Evolutionary conservation across 2,329 filamentous ascomycete species (phyloP).

Genomic region (Monilinia polystroma): DNA sequence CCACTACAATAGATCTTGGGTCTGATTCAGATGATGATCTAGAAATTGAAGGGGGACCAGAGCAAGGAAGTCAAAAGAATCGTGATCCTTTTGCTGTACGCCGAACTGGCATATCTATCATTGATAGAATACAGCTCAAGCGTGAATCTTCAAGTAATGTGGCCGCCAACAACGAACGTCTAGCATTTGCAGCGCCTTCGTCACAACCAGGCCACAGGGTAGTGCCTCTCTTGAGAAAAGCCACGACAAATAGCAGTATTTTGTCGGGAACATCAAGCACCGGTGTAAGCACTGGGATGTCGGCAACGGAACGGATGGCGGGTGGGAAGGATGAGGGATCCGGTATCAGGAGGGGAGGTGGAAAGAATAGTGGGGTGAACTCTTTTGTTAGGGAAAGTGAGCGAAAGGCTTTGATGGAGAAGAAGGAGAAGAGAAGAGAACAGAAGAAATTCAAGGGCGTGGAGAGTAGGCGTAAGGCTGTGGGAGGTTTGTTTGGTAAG

Average conservation of each 20-base stretch:
- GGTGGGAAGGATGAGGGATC: conserved; percentile 48
- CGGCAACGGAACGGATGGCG: conserved; percentile 37
- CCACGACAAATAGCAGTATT: conserved; percentile 62
- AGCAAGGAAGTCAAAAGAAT: conserved; percentile 42
- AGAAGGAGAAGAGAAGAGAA: conserved; percentile 58
- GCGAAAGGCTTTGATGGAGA: conserved; percentile 52
- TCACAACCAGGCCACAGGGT: conserved; percentile 58
- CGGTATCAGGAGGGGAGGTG: conserved; percentile 57
- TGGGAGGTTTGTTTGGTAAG: conserved; percentile 58
- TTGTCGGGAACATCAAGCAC: conserved; percentile 39
- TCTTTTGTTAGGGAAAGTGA: conserved; percentile 61
- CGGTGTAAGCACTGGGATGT: conserved; percentile 34
- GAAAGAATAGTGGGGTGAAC: conserved; percentile 60
- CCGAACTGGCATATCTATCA: conserved; percentile 50
- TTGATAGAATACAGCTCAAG: conserved; percentile 74
- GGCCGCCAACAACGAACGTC: conserved; percentile 42
- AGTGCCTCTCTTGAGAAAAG: conserved; percentile 68
- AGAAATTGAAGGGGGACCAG: conserved; percentile 50
- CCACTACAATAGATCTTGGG: conserved; percentile 50
- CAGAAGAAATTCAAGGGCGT: conserved; percentile 57
- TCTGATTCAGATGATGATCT: conserved; percentile 54
- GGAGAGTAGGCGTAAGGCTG: conserved; percentile 54
- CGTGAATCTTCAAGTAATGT: conserved; percentile 49
- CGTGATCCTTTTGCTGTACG: conserved; percentile 39
- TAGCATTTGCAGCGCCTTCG: conserved; percentile 56